These are phyloP conservation scores for Strombidium stylifer DNA, from an alignment of 73 alveolate species.

Conservation along the genomic window DNA sequence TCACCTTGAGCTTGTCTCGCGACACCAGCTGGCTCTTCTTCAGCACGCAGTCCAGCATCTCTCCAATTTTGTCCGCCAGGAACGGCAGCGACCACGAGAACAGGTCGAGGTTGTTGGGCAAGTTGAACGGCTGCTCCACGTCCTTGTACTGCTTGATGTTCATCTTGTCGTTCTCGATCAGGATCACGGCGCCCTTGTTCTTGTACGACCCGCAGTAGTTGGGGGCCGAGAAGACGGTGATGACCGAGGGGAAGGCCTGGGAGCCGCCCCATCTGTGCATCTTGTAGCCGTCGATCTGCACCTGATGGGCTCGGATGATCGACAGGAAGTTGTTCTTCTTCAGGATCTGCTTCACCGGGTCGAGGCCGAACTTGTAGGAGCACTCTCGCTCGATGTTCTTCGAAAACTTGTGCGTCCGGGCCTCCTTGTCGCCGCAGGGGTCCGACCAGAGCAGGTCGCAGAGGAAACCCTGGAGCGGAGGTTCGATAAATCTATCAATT, in stretches of 20 bases:
- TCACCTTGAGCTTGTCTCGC: conserved; percentile 29
- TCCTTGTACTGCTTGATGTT: conserved; percentile 69
- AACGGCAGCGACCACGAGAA: conserved; percentile 81
- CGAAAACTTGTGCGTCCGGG: conserved; percentile 9
- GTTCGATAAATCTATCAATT: conserved; percentile 72
- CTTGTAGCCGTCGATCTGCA: conserved; percentile 74
- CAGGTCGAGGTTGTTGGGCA: conserved; percentile 65
- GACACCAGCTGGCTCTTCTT: conserved; percentile 39
- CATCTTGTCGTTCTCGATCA: conserved; percentile 56
- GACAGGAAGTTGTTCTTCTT: conserved; percentile 36
- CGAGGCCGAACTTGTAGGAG: conserved; percentile 34
- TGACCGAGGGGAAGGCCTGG: conserved; percentile 73
- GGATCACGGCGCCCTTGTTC: conserved; percentile 80
- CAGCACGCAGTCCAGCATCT: conserved; percentile 42
- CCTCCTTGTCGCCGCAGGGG: conserved; percentile 72
- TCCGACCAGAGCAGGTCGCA: conserved; percentile 85
- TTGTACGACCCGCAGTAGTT: conserved; percentile 79
- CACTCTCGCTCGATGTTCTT: conserved; percentile 50
- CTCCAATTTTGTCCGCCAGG: conserved; percentile 60
- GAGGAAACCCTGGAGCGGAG: conserved; percentile 77
- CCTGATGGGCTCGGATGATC: conserved; percentile 80
- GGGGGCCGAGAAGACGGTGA: conserved; percentile 83
- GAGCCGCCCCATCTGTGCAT: conserved; percentile 78
- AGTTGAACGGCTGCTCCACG: conserved; percentile 63
- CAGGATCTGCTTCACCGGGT: conserved; percentile 45